Conservation (phyloP, 1,284 basidiomycete genomes). For the Trametes hirsuta region DNA sequence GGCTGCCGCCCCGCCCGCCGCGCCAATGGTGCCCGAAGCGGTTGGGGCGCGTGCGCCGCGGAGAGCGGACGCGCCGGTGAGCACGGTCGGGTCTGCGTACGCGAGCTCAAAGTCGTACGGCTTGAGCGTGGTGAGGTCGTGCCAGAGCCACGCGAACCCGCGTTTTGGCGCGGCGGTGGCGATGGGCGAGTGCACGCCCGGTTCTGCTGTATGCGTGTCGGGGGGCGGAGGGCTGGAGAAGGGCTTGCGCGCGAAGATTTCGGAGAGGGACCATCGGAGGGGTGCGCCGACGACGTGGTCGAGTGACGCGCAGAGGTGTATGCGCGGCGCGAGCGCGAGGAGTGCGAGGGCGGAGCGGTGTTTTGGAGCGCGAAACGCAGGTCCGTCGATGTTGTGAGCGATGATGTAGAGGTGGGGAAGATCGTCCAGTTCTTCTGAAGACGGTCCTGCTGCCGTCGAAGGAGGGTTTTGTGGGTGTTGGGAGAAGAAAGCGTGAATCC, state of each 20-base stretch:
- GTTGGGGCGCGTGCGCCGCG: slow-evolving; percentile 17
- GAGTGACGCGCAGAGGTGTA: slow-evolving; percentile 82
- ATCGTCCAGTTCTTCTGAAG: slow-evolving; percentile 1
- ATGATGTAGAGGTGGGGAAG: slow-evolving; percentile 68
- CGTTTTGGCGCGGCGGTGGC: slow-evolving; percentile 48
- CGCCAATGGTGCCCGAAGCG: slow-evolving; percentile 27
- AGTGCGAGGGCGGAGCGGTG: slow-evolving; percentile 66
- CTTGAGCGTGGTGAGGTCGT: slow-evolving; percentile 83
- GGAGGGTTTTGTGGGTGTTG: slow-evolving; percentile 4
- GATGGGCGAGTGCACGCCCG: slow-evolving; percentile 15
- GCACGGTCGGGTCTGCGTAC: slow-evolving; percentile 64
- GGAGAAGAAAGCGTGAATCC: slow-evolving; percentile 67
- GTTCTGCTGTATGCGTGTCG: background rate
- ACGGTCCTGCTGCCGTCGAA: background rate
- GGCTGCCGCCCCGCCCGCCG: slow-evolving; percentile 32
- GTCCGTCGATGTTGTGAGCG: slow-evolving; percentile 87
- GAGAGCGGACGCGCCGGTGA: slow-evolving; percentile 52
- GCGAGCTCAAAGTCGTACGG: slow-evolving; percentile 83
- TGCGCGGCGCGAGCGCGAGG: slow-evolving; percentile 69
- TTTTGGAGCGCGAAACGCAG: slow-evolving; percentile 65
- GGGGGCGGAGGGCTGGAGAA: slow-evolving; percentile 5
- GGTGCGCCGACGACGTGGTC: slow-evolving; percentile 86
- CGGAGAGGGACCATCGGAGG: slow-evolving; percentile 73
- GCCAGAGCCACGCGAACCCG: slow-evolving; percentile 87
- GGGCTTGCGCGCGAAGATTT: slow-evolving; percentile 57